phyloP scores from a whole-genome alignment of 192 early-diverging fungal genomes.

The Podila epicladia region DNA sequence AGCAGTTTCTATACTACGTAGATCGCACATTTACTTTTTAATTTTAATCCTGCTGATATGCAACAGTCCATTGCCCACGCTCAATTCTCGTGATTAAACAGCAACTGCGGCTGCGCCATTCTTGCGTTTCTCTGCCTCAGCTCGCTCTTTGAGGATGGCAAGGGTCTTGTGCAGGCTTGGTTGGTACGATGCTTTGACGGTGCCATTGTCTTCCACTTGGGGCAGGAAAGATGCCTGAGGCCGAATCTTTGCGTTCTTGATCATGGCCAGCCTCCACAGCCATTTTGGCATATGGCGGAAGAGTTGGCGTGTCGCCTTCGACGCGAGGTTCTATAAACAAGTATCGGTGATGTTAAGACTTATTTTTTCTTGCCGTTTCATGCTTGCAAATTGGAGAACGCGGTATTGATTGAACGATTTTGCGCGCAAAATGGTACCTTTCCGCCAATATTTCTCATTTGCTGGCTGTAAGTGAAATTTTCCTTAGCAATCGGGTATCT shows the following conservation, averaged over 20 bases:
- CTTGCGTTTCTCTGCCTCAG: too few relatives aligned
- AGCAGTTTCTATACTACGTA: too few relatives aligned
- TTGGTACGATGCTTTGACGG: neutral
- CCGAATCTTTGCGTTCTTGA: neutral
- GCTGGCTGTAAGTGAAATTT: neutral
- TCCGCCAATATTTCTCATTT: neutral
- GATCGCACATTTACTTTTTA: too few relatives aligned
- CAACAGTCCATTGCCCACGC: too few relatives aligned
- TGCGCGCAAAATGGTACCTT: neutral
- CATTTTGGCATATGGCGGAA: neutral
- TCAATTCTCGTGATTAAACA: too few relatives aligned
- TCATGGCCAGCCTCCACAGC: neutral
- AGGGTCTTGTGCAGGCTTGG: neutral
- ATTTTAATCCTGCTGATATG: too few relatives aligned
- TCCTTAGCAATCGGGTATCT: neutral
- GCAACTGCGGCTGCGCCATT: too few relatives aligned
- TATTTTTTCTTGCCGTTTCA: too few relatives aligned
- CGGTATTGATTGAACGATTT: too few relatives aligned
- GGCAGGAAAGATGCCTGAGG: neutral
- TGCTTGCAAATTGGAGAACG: too few relatives aligned
- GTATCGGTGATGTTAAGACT: too few relatives aligned
- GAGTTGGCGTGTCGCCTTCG: neutral
- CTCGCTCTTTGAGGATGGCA: neutral
- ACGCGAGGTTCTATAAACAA: neutral
- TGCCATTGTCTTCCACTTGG: neutral